phyloP scores from a whole-genome alignment of 1,284 basidiomycete genomes.

The Rhodotorula sp. region DNA sequence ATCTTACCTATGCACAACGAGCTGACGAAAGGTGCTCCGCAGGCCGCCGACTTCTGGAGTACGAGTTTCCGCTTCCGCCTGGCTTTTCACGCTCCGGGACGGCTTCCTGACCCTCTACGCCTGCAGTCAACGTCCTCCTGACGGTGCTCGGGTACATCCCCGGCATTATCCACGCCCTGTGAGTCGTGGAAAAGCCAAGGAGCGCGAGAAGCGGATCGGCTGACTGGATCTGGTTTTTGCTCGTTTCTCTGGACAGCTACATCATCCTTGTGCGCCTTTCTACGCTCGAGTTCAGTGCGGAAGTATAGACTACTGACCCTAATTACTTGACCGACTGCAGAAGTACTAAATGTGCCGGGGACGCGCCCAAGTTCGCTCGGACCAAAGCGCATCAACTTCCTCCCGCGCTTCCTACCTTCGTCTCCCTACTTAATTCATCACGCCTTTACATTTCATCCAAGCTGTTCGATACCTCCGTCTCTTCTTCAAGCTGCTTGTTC shows the following conservation, averaged over 20 bases:
- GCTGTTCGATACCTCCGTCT: too few relatives aligned
- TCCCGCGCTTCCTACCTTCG: too few relatives aligned
- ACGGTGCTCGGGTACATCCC: constrained; percentile 20
- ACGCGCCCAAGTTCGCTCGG: too few relatives aligned
- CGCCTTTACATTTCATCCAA: too few relatives aligned
- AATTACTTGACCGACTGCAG: neutral
- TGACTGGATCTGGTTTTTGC: too few relatives aligned
- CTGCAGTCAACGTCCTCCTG: constrained; percentile 15
- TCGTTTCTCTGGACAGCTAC: neutral
- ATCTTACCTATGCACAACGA: neutral
- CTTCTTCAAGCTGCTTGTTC: too few relatives aligned
- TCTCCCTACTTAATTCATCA: too few relatives aligned
- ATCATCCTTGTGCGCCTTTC: constrained; percentile 1
- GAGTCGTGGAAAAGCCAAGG: too few relatives aligned
- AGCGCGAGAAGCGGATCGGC: too few relatives aligned
- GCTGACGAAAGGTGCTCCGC: neutral
- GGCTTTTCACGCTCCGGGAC: too few relatives aligned
- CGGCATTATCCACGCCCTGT: constrained; percentile 1
- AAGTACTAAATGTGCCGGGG: constrained; percentile 1
- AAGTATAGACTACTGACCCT: neutral
- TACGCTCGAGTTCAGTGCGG: neutral
- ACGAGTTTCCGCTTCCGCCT: neutral
- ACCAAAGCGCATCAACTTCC: too few relatives aligned
- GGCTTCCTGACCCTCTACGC: constrained; percentile 1
- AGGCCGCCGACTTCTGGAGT: constrained; percentile 20